phyloP scores from a whole-genome alignment of 2,329 filamentous ascomycete genomes.

The Cryphonectria radicalis region DNA sequence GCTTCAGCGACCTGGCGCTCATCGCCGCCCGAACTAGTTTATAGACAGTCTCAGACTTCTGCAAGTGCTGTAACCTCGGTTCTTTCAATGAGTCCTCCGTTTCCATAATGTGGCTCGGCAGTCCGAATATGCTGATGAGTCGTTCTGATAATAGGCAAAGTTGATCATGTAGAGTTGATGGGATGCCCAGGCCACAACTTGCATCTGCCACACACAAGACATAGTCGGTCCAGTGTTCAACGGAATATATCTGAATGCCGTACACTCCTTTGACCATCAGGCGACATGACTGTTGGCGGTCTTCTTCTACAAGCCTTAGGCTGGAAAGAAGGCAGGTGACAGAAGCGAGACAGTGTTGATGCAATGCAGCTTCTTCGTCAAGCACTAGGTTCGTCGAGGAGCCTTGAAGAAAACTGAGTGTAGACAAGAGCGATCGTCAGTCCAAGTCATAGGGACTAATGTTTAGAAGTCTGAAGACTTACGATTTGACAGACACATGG shows the following conservation, averaged over 20 bases:
- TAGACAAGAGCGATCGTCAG: background rate
- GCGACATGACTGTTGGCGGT: constrained; percentile 5
- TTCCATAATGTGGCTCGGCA: background rate
- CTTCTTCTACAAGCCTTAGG: constrained; percentile 27
- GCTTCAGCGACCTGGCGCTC: background rate
- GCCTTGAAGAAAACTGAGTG: constrained; percentile 30
- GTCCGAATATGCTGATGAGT: background rate
- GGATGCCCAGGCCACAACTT: background rate
- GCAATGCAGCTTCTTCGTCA: constrained; percentile 15
- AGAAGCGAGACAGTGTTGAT: constrained; percentile 34
- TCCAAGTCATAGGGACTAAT: constrained; percentile 2
- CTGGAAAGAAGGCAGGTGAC: constrained; percentile 36
- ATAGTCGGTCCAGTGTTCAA: constrained; percentile 39
- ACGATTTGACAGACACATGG: constrained; percentile 38
- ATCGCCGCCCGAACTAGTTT: background rate
- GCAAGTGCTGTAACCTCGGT: background rate
- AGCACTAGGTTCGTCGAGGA: constrained; percentile 21
- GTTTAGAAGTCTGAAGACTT: constrained; percentile 1
- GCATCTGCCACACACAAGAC: constrained; percentile 28
- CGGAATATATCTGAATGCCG: constrained; percentile 39
- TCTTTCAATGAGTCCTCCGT: background rate
- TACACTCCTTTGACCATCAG: constrained; percentile 37
- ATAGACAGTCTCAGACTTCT: background rate
- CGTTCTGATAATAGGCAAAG: constrained; percentile 10
- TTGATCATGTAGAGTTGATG: constrained; percentile 12